Base-by-base conservation (phyloP, 345 rosid genomes). In the Hibiscus syriacus region DNA sequence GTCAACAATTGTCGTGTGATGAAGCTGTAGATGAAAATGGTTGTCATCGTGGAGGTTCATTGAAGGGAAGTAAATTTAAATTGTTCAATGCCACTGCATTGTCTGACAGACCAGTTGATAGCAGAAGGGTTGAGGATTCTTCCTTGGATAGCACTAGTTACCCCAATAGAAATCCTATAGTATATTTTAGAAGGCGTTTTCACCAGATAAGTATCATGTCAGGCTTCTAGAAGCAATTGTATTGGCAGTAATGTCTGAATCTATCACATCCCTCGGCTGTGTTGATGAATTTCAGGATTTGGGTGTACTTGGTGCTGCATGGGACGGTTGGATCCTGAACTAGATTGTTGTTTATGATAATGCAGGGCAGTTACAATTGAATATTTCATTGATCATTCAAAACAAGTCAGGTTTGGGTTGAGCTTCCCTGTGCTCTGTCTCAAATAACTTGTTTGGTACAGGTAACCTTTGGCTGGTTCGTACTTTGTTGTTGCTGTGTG, bases 121-220 rank as follows among this genome's bases (percentile, higher is more conserved):
- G 71, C 73, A 72, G 75, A 27, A 77, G 83, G 72, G 53, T 57
- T 58, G 80, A 70, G 65, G 80, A 69, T 52, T 73, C 74, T 78
- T 72, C 55, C 46, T 74, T 65, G 62, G 80, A 71, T 67, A 77
- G 59, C 63, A 64, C 81, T 27, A 61, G 66, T 64, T 79, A 68
- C 54, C 66, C 57, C 27, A 80, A 72, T 56, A 59, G 74, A 26
- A 82, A 57, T 82, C 91, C 96, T 66, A 68, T 91, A 70, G 99
- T 94, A 68, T 94, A 94, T 76, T 81, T 75, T 68, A 85, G 99
- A 84, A 87, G 83, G 80, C 88, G 96, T 54, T 82, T 76, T 80
- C 92, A 77, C 56, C 56, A 54, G 77, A 27, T 81, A 78, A 17
- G 4, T 7, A 1, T 49, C 2, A 1, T 29, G 4, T 54, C 72